Evolutionary conservation across 1,139 yeast species (phyloP), one percentile per base, ranked within the genome.

Genomic region (Yamadazyma sp.): DNA sequence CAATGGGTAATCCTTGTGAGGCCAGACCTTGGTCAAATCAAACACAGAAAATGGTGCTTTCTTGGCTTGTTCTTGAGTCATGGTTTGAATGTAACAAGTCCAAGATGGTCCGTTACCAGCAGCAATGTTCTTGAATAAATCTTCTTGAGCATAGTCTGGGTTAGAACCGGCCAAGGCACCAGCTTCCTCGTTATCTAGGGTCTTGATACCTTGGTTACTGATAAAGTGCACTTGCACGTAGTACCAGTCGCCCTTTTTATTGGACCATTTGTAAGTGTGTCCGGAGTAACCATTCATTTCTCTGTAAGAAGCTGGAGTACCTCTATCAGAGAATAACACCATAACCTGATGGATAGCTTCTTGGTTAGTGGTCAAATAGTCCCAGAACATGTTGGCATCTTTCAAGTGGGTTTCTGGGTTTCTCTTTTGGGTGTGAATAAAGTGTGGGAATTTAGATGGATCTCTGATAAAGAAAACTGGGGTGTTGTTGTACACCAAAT

Each of bases 401-500:
- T 85, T 85, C 62, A 84, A 70, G 63, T 86, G 85, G 35, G 94
- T 86, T 65, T 85, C 79, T 34, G 95, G 95, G 67, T 84, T 79
- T 61, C 86, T 65, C 75, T 81, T 81, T 61, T 81, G 87, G 26
- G 95, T 84, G 73, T 87, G 95, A 57, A 87, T 86, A 60, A 87
- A 86, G 63, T 82, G 82, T 37, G 95, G 95, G 72, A 87, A 87
- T 72, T 87, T 86, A 42, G 85, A 73, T 44, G 95, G 95, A 64
- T 87, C 92, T 60, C 95, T 78, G 50, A 87, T 72, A 67, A 87
- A 87, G 65, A 87, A 87, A 40, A 87, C 78, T 22, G 96, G 96
- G 31, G 95, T 87, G 73, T 87, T 87, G 75, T 86, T 87, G 73
- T 82, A 85, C 28, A 87, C 96, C 73, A 86, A 82, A 70, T 87